Evolutionary conservation across 768 basidiomycete genomes (phyloP), one percentile per base, ranked within the genome.

Genomic region (Multifurca ochricompacta): DNA sequence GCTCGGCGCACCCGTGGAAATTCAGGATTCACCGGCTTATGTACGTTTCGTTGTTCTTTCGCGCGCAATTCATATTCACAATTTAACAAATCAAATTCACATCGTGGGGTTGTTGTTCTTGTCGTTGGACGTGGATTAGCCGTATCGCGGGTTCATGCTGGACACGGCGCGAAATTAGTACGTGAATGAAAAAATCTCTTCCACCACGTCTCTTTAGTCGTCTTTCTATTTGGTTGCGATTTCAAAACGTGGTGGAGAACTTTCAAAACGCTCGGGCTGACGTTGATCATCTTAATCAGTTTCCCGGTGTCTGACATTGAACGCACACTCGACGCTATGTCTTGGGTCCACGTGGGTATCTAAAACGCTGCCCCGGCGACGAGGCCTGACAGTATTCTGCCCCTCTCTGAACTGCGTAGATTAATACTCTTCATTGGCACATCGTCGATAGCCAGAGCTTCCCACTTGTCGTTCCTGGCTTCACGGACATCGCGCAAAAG

Each of bases 141-240:
- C 83, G 0, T 87, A 83, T 64, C 79, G 90, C 19, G 87, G 85
- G 8, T 74, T 90, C 51, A 79, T 91, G 79, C 74, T 92, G 11
- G 90, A 92, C 65, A 91, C 89, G 0, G 73, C 87, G 1, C 73
- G 89, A 23, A 84, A 90, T 69, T 92, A 30, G 54, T 56, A 45
- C 53, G 82, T 69, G 1, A n/a, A n/a, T n/a, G n/a, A n/a, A n/a
- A n/a, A n/a, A n/a, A n/a, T n/a, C n/a, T n/a, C n/a, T n/a, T n/a
- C n/a, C n/a, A n/a, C n/a, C n/a, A n/a, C n/a, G n/a, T n/a, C n/a
- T n/a, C n/a, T n/a, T n/a, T n/a, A n/a, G n/a, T n/a, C n/a, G n/a
- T n/a, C n/a, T n/a, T 14, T 7, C 30, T 25, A n/a, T 18, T 31
- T 18, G 30, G 28, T 27, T 49, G 3, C 9, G 19, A 4, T 1